Evolutionary conservation across 129 eudicot genomes (phyloP), one percentile per base, ranked within the genome.

Genomic region (Saussurea involucrata): DNA sequence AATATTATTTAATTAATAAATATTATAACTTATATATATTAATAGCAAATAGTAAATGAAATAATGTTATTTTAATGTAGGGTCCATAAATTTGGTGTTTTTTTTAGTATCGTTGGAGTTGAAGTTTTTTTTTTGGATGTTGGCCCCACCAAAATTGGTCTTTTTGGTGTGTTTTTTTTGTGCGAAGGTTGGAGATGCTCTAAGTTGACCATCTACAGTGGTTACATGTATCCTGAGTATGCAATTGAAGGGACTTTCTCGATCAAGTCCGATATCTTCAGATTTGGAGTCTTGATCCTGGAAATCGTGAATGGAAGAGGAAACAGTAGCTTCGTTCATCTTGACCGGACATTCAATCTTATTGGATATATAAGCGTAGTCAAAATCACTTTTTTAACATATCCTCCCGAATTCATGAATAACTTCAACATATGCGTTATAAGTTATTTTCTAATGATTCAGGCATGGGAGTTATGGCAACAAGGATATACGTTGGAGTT

Each of bases 381-480:
- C 6, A 40, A 42, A 27, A 2, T 21, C 24, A 7, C 25, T n/a
- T 21, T 58, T 20, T 58, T 58, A 57, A 57, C 25, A 20, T 58
- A 18, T 58, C 20, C 6, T 4, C 24, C 24, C 24, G 7, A 6
- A 3, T 15, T 46, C 20, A 46, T 7, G 18, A 46, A 46, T 46
- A 3, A 20, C 20, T 13, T 49, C 20, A 17, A 17, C 60, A 3
- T 49, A 78, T 66, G 77, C 34, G 1, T 11, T 49, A 29, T 36
- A 60, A 36, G 37, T 63, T 8, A 11, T 40, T 32, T 36, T 15
- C 28, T 40, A 3, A 64, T 34, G 27, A 27, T 80, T 24, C 74
- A 86, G 87, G 83, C 90, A 27, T 83, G 87, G 90, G 85, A 83
- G 28, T 68, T 76, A 31, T 86, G 90, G 90, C 80, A 76, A 78